Evolutionary conservation across 2,329 filamentous ascomycete species (phyloP).

Genomic region (Xylaria sp.): DNA sequence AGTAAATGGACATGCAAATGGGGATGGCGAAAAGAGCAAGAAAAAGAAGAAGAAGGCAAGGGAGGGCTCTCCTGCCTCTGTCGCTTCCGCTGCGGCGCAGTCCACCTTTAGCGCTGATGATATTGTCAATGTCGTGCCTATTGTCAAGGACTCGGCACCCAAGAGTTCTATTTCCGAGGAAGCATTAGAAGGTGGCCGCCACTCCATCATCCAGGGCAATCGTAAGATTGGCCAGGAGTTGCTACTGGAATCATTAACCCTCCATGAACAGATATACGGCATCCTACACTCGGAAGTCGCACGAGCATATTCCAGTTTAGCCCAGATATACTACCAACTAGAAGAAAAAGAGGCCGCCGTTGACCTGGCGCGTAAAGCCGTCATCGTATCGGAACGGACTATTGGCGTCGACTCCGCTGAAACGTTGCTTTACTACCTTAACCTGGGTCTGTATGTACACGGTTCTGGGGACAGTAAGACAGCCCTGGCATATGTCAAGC

Average conservation of each 20-base stretch:
- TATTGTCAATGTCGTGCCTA: conserved; percentile 89
- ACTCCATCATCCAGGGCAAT: conserved; percentile 95
- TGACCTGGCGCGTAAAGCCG: conserved; percentile 94
- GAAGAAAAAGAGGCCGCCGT: conserved; percentile 97
- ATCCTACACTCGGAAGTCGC: conserved; percentile 97
- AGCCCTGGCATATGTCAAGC: conserved; percentile 89
- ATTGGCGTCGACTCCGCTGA: conserved; percentile 93
- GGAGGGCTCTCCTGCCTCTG: conserved; percentile 63
- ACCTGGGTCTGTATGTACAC: conserved; percentile 93
- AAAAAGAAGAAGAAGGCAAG: conserved; percentile 72
- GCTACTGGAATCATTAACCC: conserved; percentile 91
- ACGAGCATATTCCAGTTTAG: conserved; percentile 92
- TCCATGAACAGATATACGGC: conserved; percentile 99
- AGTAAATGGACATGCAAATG: conserved; percentile 56
- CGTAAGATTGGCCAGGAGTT: conserved; percentile 96
- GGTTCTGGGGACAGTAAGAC: conserved; percentile 88
- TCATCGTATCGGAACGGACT: conserved; percentile 94
- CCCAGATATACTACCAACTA: conserved; percentile 96
- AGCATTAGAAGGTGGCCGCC: conserved; percentile 92
- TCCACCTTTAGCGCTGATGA: conserved; percentile 85
- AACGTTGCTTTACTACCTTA: conserved; percentile 94
- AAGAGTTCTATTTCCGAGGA: conserved; percentile 93
- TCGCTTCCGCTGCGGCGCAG: conserved; percentile 54
- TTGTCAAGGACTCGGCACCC: conserved; percentile 94
- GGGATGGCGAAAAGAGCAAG: conserved; percentile 63